Conservation (phyloP, 2,329 filamentous ascomycete genomes). For the Tolypocladium album region DNA sequence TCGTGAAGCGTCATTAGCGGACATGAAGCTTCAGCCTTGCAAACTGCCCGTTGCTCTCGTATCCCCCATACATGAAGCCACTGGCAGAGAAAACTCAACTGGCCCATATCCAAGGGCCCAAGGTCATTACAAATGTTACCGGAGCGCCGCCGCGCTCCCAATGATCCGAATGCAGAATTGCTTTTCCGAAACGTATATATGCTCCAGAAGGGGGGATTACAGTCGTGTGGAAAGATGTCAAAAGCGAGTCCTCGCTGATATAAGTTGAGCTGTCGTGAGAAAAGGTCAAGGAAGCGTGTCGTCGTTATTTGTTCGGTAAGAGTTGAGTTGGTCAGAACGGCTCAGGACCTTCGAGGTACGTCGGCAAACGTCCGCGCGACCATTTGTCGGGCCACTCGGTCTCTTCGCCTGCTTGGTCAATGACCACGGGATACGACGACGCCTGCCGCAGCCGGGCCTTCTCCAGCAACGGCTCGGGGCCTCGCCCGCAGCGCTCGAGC, state of each 20-base stretch:
- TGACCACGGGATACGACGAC: neutral
- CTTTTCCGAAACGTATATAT: slow-evolving; percentile 1
- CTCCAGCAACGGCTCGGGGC: slow-evolving; percentile 13
- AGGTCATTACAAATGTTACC: neutral
- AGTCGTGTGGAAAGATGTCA: neutral
- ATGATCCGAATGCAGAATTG: neutral
- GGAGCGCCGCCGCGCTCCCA: neutral
- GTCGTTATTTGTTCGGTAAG: neutral
- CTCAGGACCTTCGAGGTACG: slow-evolving; percentile 9
- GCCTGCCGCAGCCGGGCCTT: slow-evolving; percentile 7
- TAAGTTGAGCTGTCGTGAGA: neutral
- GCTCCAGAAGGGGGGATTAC: neutral
- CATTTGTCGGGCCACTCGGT: neutral
- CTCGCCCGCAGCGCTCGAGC: slow-evolving; percentile 36
- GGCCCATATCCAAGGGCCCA: neutral
- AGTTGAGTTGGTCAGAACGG: slow-evolving; percentile 8
- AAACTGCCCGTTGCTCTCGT: neutral
- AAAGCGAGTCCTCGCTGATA: neutral
- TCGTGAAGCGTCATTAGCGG: neutral
- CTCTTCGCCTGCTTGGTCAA: slow-evolving; percentile 1
- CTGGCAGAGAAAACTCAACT: neutral
- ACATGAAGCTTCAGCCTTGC: neutral
- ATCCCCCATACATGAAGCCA: neutral
- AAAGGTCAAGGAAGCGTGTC: neutral
- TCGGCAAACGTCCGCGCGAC: slow-evolving; percentile 1